These are phyloP conservation scores for Mycena rebaudengoi DNA, from an alignment of 768 basidiomycete species.

Conservation along the genomic window DNA sequence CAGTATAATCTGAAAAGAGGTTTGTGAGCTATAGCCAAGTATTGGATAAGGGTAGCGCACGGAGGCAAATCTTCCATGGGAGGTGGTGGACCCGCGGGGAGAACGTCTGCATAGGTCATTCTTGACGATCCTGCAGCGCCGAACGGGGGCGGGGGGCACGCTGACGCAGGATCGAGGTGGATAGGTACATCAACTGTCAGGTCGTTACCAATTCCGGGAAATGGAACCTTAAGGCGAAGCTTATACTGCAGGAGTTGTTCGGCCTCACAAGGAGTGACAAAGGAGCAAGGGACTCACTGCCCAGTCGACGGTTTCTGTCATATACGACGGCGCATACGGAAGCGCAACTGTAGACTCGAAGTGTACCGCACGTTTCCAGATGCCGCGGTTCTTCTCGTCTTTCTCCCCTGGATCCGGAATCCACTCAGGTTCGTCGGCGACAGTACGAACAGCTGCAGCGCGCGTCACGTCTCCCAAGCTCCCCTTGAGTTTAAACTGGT, in stretches of 20 bases:
- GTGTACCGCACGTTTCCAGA: not conserved
- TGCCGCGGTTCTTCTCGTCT: not conserved
- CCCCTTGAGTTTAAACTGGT: not conserved
- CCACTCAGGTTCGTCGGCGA: conserved; percentile 1
- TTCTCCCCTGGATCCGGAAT: not conserved
- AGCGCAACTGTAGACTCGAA: not conserved
- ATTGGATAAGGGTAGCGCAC: not conserved
- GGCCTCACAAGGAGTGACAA: too few relatives aligned
- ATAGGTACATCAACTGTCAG: conserved; percentile 9
- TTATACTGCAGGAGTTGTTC: too few relatives aligned
- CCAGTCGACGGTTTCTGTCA: conserved; percentile 2
- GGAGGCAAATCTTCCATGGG: conserved; percentile 22
- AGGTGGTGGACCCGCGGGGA: conserved; percentile 11
- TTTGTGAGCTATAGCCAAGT: not conserved
- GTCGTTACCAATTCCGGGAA: conserved; percentile 20
- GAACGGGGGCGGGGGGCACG: conserved; percentile 17
- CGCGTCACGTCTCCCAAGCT: conserved; percentile 17
- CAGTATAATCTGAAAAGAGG: not conserved
- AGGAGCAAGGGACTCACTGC: too few relatives aligned
- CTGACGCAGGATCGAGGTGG: conserved; percentile 2
- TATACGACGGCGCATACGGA: not conserved
- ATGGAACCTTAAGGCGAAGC: conserved; percentile 11
- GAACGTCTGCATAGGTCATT: conserved; percentile 14
- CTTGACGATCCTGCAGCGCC: conserved; percentile 6
- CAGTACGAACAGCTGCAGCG: not conserved